A percentile compares a stretch with the other conserved stretches of the same genome.
phyloP scores from a whole-genome alignment of 257 asterid genomes.

The Solanum gandarillasii region DNA sequence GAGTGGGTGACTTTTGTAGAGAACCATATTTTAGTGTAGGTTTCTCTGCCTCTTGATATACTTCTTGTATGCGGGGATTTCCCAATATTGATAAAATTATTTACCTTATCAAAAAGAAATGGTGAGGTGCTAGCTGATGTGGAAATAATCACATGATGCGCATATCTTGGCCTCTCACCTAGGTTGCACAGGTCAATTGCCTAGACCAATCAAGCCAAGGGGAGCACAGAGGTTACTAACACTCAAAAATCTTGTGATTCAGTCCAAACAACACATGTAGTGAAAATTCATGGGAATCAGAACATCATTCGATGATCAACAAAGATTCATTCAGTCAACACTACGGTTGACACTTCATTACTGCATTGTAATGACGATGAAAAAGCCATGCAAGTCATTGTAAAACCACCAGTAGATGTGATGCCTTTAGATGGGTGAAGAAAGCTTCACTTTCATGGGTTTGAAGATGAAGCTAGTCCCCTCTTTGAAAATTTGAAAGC shows the following conservation, averaged over 20 bases:
- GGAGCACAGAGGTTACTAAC: neutral
- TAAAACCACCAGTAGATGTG: neutral
- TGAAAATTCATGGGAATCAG: neutral
- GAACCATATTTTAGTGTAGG: neutral
- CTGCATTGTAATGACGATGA: neutral
- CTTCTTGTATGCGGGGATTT: neutral
- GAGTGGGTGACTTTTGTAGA: neutral
- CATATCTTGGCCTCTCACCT: neutral
- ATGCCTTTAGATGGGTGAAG: neutral
- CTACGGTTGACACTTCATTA: neutral
- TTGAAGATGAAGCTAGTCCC: neutral
- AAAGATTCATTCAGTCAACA: neutral
- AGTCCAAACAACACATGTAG: neutral
- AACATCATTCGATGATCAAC: neutral
- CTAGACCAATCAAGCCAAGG: neutral
- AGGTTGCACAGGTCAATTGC: neutral
- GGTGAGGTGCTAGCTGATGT: neutral
- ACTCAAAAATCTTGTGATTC: neutral
- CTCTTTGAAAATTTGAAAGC: neutral
- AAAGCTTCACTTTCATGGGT: neutral
- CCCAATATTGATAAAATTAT: neutral
- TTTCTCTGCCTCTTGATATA: neutral
- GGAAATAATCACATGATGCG: neutral
- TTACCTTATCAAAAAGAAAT: neutral
- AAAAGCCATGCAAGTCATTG: neutral